Percentiles rank a stretch among this genome's conserved stretches.
These are phyloP conservation scores for Suillus brevipes DNA, from an alignment of 768 basidiomycete genomes.

Conservation along the genomic window DNA sequence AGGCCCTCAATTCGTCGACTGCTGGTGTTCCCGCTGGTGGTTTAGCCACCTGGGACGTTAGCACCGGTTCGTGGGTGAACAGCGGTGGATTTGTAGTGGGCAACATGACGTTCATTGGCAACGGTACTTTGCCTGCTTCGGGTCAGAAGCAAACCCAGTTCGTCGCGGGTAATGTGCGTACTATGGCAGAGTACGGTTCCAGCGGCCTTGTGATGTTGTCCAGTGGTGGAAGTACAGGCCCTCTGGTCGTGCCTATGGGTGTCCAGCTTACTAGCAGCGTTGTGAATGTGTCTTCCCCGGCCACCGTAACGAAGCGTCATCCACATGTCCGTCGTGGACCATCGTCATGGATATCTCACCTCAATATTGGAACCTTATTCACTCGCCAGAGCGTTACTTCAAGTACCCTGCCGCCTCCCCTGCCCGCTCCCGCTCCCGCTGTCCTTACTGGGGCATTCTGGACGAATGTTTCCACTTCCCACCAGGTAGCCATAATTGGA, in stretches of 20 bases:
- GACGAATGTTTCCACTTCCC: constrained; percentile 70
- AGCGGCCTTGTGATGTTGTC: constrained; percentile 78
- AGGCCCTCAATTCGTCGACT: constrained; percentile 38
- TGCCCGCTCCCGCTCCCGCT: constrained; percentile 69
- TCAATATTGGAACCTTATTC: constrained; percentile 43
- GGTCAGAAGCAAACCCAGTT: constrained; percentile 49
- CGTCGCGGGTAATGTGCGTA: constrained; percentile 65
- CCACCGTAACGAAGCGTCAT: constrained; percentile 40
- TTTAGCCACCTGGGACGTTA: constrained; percentile 74
- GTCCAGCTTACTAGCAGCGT: constrained; percentile 50
- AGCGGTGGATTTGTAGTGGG: constrained; percentile 75
- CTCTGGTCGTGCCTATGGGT: constrained; percentile 60
- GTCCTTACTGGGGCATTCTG: constrained; percentile 88
- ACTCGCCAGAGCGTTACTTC: constrained; percentile 53
- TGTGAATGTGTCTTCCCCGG: constrained; percentile 32
- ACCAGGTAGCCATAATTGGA: constrained; percentile 76
- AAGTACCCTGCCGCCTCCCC: constrained; percentile 53
- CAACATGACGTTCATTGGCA: constrained; percentile 66
- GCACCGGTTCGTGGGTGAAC: constrained; percentile 63
- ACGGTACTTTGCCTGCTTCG: constrained; percentile 53
- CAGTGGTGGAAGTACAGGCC: constrained; percentile 61
- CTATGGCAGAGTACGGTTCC: constrained; percentile 66
- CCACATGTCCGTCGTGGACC: constrained; percentile 36
- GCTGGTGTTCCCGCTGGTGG: constrained; percentile 49
- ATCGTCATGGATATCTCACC: constrained; percentile 50